A percentile compares a stretch with the other conserved stretches of the same genome.
Conservation (phyloP, 495 filamentous ascomycete genomes). For the Aspergillus wentii region DNA sequence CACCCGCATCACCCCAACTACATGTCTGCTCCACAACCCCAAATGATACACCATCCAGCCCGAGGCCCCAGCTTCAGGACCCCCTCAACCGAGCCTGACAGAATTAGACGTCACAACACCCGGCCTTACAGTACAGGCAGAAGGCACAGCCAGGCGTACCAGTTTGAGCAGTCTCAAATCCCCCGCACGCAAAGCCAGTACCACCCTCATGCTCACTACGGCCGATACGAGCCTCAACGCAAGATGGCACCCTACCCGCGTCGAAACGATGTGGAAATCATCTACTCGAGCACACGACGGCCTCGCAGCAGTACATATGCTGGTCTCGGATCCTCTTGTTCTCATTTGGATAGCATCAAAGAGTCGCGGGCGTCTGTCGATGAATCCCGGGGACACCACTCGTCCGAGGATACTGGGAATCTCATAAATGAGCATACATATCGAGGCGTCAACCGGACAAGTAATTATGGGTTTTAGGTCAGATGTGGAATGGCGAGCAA, state of each 20-base stretch:
- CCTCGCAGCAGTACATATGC: constrained; percentile 33
- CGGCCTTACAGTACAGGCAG: constrained; percentile 3
- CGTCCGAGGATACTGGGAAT: neutral
- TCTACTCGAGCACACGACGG: constrained; percentile 33
- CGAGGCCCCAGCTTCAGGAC: constrained; percentile 9
- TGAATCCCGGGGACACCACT: too few species aligned
- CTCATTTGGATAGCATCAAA: constrained; percentile 30
- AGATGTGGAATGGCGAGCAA: too few species aligned
- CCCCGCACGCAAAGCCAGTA: constrained; percentile 29
- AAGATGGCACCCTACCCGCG: constrained; percentile 17
- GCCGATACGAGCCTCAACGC: constrained; percentile 17
- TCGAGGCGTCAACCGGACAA: constrained; percentile 31
- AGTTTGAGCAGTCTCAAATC: constrained; percentile 22
- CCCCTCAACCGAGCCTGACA: constrained; percentile 5
- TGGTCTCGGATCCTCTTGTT: constrained; percentile 11
- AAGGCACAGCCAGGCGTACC: constrained; percentile 18
- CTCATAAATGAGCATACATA: constrained; percentile 27
- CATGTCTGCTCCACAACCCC: constrained; percentile 4
- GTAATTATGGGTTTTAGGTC: too few species aligned
- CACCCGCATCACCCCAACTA: constrained; percentile 29
- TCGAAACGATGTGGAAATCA: constrained; percentile 28
- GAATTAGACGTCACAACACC: constrained; percentile 7
- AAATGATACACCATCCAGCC: neutral
- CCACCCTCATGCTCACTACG: constrained; percentile 14
- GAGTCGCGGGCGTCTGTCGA: constrained; percentile 29